These are phyloP conservation scores for Aspergillus sclerotioniger DNA, from an alignment of 495 filamentous ascomycete genomes.

Conservation along the genomic window DNA sequence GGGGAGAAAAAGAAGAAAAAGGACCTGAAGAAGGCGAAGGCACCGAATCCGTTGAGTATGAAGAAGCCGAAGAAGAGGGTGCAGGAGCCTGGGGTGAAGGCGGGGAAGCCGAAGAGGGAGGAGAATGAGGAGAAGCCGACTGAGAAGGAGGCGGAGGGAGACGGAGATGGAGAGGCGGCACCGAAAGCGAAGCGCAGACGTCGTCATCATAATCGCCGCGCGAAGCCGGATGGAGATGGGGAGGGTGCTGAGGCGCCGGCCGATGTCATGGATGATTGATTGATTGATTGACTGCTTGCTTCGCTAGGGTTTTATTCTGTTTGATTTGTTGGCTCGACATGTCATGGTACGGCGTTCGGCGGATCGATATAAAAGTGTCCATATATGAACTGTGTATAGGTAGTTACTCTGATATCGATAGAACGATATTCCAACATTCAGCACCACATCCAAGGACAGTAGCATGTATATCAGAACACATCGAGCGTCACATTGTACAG, in stretches of 20 bases:
- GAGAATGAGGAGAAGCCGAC: constrained; percentile 14
- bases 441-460: neutral
- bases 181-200: constrained; percentile 47
- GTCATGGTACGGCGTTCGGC: constrained; percentile 36
- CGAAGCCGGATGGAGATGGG: constrained; percentile 23
- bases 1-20: constrained; percentile 51
- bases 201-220: constrained; percentile 43
- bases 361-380: constrained; percentile 24
- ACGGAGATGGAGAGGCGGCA: constrained; percentile 22
- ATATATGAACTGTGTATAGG: constrained; percentile 22
- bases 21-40: constrained; percentile 70
- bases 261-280: constrained; percentile 26
- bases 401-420: constrained; percentile 3
- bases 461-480: neutral
- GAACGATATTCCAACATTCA: neutral
- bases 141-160: constrained; percentile 23
- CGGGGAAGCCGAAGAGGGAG: constrained; percentile 17
- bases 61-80: constrained; percentile 72
- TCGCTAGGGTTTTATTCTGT: constrained; percentile 14
- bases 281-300: too few species aligned
- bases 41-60: constrained; percentile 84
- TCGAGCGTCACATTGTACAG: neutral
- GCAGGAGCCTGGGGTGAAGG: constrained; percentile 15
- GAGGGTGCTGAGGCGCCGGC: constrained; percentile 17
- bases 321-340: constrained; percentile 14